These are phyloP conservation scores for Posidonia australis DNA, from an alignment of 106 monocot genomes.

Conservation along the genomic window DNA sequence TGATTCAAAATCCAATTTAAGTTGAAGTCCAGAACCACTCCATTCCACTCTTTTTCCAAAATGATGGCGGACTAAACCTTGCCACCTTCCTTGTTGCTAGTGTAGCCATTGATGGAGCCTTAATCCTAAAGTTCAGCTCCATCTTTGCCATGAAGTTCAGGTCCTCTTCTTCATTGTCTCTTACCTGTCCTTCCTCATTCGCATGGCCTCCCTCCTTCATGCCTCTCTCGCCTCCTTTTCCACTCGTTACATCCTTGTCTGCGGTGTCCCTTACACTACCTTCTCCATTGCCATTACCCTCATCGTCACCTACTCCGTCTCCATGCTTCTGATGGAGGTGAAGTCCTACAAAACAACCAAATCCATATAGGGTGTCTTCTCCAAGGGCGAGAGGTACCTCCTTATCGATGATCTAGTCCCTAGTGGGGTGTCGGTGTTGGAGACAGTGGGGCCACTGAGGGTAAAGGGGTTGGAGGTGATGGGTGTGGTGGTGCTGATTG, in stretches of 20 bases:
- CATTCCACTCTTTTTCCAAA: too few species aligned
- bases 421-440: conserved; percentile 85
- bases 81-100: too few species aligned
- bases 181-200: conserved; percentile 42
- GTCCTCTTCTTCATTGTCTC: conserved; percentile 61
- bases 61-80: too few species aligned
- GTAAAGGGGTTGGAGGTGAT: conserved; percentile 44
- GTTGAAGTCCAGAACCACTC: too few species aligned
- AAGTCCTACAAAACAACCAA: conserved; percentile 65
- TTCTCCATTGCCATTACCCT: conserved; percentile 82
- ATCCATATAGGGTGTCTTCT: conserved; percentile 61
- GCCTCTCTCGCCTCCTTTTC: conserved; percentile 27
- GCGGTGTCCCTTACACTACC: conserved; percentile 95
- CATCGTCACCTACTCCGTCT: conserved; percentile 44
- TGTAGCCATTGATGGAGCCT: conserved; percentile 12
- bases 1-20: too few species aligned
- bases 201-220: conserved; percentile 24
- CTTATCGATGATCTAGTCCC: conserved; percentile 92
- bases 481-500: conserved; percentile 79
- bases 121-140: conserved; percentile 60
- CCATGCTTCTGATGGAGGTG: conserved; percentile 94
- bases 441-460: conserved; percentile 70
- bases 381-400: conserved; percentile 49
- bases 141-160: conserved; percentile 85
- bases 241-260: conserved; percentile 61